These are phyloP conservation scores for Fusarium chuoi DNA, from an alignment of 2,329 filamentous ascomycete genomes.

Conservation along the genomic window DNA sequence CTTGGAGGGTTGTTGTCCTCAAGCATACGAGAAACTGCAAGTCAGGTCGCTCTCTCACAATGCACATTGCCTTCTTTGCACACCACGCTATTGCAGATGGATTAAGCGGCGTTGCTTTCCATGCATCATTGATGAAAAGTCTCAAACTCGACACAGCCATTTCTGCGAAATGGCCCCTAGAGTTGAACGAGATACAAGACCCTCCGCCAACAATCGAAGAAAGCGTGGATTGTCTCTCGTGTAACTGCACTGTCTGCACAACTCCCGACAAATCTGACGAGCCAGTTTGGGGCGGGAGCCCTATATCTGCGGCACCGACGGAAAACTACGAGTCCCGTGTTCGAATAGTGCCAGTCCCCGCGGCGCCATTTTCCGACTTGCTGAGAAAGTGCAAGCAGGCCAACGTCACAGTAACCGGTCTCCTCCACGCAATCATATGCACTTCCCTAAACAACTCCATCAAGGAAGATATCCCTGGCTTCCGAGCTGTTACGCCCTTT, in stretches of 20 bases:
- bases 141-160: background rate
- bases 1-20: conserved; percentile 12
- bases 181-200: background rate
- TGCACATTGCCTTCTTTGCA: conserved; percentile 9
- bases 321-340: background rate
- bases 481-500: conserved; percentile 13
- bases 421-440: conserved; percentile 12
- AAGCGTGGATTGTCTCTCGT: background rate
- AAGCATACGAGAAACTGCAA: background rate
- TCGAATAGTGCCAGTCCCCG: background rate
- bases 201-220: conserved; percentile 2
- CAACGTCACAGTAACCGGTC: background rate
- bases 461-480: background rate
- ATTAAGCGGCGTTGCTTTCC: conserved; percentile 12
- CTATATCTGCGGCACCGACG: background rate
- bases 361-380: accelerated
- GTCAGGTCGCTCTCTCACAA: accelerated
- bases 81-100: conserved; percentile 30
- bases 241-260: background rate
- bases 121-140: background rate
- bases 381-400: conserved; percentile 10
- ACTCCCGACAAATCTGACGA: background rate
- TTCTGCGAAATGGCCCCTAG: conserved; percentile 4
- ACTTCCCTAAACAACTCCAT: accelerated
- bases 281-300: background rate